Evolutionary conservation across 257 asterid genomes (phyloP).

Genomic region (Prunella vulgaris): DNA sequence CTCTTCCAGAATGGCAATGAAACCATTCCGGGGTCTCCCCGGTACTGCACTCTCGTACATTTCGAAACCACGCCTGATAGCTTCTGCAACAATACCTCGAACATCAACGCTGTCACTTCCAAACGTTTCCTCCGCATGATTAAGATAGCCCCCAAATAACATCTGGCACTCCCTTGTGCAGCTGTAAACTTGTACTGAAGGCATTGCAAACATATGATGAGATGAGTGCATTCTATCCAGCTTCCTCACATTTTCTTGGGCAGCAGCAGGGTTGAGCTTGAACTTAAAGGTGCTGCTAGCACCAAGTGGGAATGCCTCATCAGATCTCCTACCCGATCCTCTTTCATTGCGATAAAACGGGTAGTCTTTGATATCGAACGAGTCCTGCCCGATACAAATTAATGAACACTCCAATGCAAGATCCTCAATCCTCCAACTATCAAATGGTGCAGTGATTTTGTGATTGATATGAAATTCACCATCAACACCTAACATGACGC

Average conservation of each 20-base stretch:
- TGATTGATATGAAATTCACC: slow-evolving; percentile 47
- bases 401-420: slow-evolving; percentile 31
- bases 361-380: slow-evolving; percentile 36
- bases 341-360: slow-evolving; percentile 43
- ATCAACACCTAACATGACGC: background rate
- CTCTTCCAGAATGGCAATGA: slow-evolving; percentile 33
- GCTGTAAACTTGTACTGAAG: background rate
- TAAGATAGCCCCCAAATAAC: slow-evolving; percentile 34
- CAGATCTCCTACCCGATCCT: slow-evolving; percentile 36
- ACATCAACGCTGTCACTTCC: background rate
- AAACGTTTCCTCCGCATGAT: slow-evolving; percentile 25
- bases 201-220: background rate
- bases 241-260: background rate
- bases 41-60: slow-evolving; percentile 27
- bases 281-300: slow-evolving; percentile 39
- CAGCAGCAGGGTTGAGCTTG: background rate
- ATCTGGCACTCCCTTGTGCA: slow-evolving; percentile 18
- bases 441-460: slow-evolving; percentile 34
- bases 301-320: slow-evolving; percentile 35
- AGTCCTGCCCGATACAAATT: slow-evolving; percentile 13
- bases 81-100: background rate
- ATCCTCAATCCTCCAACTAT: slow-evolving; percentile 36
- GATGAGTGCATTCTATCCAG: background rate
- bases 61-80: background rate
- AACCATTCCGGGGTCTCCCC: slow-evolving; percentile 25